A percentile compares a stretch with the other conserved stretches of the same genome.
phyloP scores from a whole-genome alignment of 2,329 filamentous ascomycete species.

The Colletotrichum sp. region DNA sequence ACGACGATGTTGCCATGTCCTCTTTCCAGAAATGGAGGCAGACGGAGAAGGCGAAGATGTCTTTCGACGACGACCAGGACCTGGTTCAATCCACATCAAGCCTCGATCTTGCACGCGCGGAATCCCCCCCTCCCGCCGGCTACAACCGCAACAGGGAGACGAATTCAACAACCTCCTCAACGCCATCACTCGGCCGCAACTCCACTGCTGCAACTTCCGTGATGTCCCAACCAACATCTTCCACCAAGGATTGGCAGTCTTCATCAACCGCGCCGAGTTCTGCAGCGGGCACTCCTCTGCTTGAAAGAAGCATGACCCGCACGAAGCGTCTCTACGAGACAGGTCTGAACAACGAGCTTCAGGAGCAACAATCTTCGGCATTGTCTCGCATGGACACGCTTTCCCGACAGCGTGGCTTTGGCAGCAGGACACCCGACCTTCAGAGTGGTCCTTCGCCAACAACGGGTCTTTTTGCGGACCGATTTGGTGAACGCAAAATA shows the following conservation, averaged over 20 bases:
- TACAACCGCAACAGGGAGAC: slow-evolving; percentile 83
- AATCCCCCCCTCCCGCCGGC: slow-evolving; percentile 62
- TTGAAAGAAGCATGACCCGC: slow-evolving; percentile 73
- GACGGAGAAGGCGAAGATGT: slow-evolving; percentile 60
- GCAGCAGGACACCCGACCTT: slow-evolving; percentile 56
- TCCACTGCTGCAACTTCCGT: slow-evolving; percentile 91
- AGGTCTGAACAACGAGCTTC: slow-evolving; percentile 77
- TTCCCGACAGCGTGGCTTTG: slow-evolving; percentile 63
- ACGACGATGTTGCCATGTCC: slow-evolving; percentile 83
- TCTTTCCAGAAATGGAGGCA: slow-evolving; percentile 80
- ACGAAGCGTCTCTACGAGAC: slow-evolving; percentile 82
- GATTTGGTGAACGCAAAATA: slow-evolving; percentile 50
- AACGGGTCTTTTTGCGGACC: slow-evolving; percentile 47
- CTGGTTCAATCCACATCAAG: slow-evolving; percentile 39
- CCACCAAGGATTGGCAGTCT: slow-evolving; percentile 56
- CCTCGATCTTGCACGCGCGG: slow-evolving; percentile 39
- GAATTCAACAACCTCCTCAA: slow-evolving; percentile 80
- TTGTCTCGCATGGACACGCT: slow-evolving; percentile 82
- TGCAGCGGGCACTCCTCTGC: slow-evolving; percentile 40
- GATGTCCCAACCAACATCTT: slow-evolving; percentile 70
- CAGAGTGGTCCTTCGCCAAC: slow-evolving; percentile 52
- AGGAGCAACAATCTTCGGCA: slow-evolving; percentile 80
- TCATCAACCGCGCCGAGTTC: slow-evolving; percentile 40
- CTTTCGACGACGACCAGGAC: slow-evolving; percentile 41
- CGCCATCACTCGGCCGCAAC: slow-evolving; percentile 69